Conservation (phyloP, 371 early-diverging fungal genomes). For the Zychaea mexicana region DNA sequence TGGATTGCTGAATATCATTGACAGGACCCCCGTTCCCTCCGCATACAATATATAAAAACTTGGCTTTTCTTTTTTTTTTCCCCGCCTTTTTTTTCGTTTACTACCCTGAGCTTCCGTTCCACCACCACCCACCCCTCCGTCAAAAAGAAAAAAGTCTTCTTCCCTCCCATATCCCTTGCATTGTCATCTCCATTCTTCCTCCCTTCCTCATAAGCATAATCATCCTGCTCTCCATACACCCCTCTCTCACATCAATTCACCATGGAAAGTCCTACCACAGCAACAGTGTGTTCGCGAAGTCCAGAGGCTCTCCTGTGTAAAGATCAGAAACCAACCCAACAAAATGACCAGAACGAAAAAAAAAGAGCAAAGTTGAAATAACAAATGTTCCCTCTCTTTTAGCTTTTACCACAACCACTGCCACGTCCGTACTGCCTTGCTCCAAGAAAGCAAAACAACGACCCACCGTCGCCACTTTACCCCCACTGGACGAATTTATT, state of each 20-base stretch:
- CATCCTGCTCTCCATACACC: no score
- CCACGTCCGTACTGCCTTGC: slow-evolving; percentile 48
- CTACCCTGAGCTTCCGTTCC: no score
- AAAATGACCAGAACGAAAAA: no score
- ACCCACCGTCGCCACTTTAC: slow-evolving; percentile 17
- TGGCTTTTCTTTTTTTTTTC: neutral
- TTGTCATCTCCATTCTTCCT: neutral
- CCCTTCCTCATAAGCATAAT: no score
- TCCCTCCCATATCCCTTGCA: neutral
- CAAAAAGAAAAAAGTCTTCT: neutral
- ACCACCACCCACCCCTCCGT: neutral
- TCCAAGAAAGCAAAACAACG: slow-evolving; percentile 19
- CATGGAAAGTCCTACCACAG: slow-evolving; percentile 18
- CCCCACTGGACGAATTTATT: slow-evolving; percentile 45
- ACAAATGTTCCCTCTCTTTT: neutral
- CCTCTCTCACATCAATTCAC: slow-evolving; percentile 2
- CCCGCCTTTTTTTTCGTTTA: no score
- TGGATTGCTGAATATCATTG: slow-evolving; percentile 1
- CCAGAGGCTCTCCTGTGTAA: slow-evolving; percentile 52
- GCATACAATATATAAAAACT: neutral
- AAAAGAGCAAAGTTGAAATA: neutral
- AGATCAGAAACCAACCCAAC: no score
- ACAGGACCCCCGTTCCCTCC: neutral
- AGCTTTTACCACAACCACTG: slow-evolving; percentile 50
- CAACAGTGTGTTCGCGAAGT: slow-evolving; percentile 48